Percentiles rank a stretch among this genome's conserved stretches.
phyloP scores from a whole-genome alignment of 2,329 filamentous ascomycete genomes.

The Colletotrichum zoysiae region DNA sequence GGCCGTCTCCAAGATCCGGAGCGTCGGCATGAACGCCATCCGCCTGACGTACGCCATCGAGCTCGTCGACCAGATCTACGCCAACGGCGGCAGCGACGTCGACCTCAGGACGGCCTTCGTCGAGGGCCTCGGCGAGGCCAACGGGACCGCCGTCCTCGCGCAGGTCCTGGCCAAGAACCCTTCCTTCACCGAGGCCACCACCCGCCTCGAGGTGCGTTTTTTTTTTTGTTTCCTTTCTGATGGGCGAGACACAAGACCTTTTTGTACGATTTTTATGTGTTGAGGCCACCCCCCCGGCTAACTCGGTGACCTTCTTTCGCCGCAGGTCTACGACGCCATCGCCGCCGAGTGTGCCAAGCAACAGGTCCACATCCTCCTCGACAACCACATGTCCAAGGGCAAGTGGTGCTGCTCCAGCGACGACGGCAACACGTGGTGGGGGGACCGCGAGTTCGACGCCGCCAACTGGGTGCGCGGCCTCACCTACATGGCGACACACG shows the following conservation, averaged over 20 bases:
- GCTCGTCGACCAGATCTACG: slow-evolving; percentile 71
- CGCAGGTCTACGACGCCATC: slow-evolving; percentile 67
- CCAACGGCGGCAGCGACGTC: slow-evolving; percentile 61
- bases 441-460: slow-evolving; percentile 69
- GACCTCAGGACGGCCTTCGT: slow-evolving; percentile 60
- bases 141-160: slow-evolving; percentile 64
- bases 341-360: slow-evolving; percentile 68
- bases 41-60: slow-evolving; percentile 74
- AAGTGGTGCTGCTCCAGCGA: slow-evolving; percentile 68
- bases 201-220: slow-evolving; percentile 61
- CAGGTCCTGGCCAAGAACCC: slow-evolving; percentile 70
- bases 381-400: slow-evolving; percentile 71
- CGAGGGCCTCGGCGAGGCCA: slow-evolving; percentile 61
- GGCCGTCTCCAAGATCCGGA: slow-evolving; percentile 69
- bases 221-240: background rate
- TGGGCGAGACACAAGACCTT: too few species aligned
- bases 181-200: slow-evolving; percentile 65
- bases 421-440: slow-evolving; percentile 73
- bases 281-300: too few species aligned
- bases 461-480: slow-evolving; percentile 72
- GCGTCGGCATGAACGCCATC: slow-evolving; percentile 72
- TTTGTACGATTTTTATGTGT: too few species aligned
- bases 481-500: slow-evolving; percentile 70
- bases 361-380: slow-evolving; percentile 69
- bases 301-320: background rate